phyloP scores from a whole-genome alignment of 2,329 filamentous ascomycete species.

The Metarhizium robertsii region DNA sequence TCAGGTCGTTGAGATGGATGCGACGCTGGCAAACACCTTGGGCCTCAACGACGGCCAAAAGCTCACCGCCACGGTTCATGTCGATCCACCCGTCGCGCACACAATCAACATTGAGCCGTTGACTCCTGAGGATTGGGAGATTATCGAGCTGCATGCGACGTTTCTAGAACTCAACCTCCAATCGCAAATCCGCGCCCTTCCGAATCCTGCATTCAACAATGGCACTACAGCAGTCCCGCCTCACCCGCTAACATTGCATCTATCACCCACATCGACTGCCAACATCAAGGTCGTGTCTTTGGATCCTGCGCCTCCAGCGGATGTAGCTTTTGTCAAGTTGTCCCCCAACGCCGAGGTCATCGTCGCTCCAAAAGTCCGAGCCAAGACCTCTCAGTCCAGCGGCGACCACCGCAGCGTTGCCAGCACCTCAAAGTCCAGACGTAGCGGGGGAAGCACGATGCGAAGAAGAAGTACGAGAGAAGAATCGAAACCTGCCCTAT shows the following conservation, averaged over 20 bases:
- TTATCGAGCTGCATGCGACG: slow-evolving; percentile 92
- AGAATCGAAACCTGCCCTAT: slow-evolving; percentile 57
- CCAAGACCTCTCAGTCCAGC: slow-evolving; percentile 55
- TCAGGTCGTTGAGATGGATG: slow-evolving; percentile 75
- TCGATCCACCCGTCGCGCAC: slow-evolving; percentile 84
- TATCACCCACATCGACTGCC: slow-evolving; percentile 91
- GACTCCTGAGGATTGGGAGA: slow-evolving; percentile 95
- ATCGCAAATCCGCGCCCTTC: slow-evolving; percentile 84
- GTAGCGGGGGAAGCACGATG: slow-evolving; percentile 67
- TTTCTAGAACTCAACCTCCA: slow-evolving; percentile 92
- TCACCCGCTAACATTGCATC: slow-evolving; percentile 82
- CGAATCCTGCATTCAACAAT: slow-evolving; percentile 63
- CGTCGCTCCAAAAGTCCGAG: slow-evolving; percentile 83
- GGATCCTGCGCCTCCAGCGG: slow-evolving; percentile 59
- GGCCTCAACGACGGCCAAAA: slow-evolving; percentile 76
- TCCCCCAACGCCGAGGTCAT: slow-evolving; percentile 93
- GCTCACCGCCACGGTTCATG: slow-evolving; percentile 61
- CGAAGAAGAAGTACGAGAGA: slow-evolving; percentile 49
- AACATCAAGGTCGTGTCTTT: slow-evolving; percentile 81
- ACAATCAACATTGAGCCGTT: slow-evolving; percentile 95
- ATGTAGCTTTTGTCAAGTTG: slow-evolving; percentile 79
- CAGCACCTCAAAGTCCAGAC: slow-evolving; percentile 69
- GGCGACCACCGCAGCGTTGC: slow-evolving; percentile 72
- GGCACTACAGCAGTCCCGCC: slow-evolving; percentile 42
- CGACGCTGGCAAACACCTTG: slow-evolving; percentile 68